Percentiles rank a stretch among this genome's conserved stretches.
These are phyloP conservation scores for Leccinum sublutescens DNA, from an alignment of 768 basidiomycete genomes.

Conservation along the genomic window DNA sequence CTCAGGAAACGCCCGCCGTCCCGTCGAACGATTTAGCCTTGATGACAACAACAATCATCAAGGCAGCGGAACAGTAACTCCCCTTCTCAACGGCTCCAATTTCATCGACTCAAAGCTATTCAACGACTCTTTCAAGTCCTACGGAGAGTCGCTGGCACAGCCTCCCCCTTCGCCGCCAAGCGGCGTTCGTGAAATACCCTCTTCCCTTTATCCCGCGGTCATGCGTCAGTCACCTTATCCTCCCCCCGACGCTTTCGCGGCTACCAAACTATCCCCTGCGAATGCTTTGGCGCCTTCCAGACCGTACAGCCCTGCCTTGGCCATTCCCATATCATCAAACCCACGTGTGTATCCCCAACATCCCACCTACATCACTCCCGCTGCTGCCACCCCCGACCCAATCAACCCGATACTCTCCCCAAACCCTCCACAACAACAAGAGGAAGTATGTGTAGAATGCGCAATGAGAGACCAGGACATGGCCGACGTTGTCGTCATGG, in stretches of 20 bases:
- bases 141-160: constrained; percentile 27
- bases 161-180: constrained; percentile 24
- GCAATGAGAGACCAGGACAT: constrained; percentile 99
- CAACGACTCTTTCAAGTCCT: constrained; percentile 33
- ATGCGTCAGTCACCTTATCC: constrained; percentile 50
- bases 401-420: constrained; percentile 64
- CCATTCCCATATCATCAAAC: constrained; percentile 59
- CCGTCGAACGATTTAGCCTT: constrained; percentile 51
- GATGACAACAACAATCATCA: constrained; percentile 38
- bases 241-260: constrained; percentile 32
- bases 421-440: constrained; percentile 50
- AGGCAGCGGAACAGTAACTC: constrained; percentile 15
- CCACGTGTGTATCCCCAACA: constrained; percentile 70
- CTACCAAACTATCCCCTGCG: constrained; percentile 42
- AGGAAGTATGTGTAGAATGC: constrained; percentile 94
- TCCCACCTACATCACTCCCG: constrained; percentile 71
- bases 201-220: constrained; percentile 38
- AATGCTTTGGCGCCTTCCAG: constrained; percentile 60
- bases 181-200: constrained; percentile 26
- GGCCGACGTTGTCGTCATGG: constrained; percentile 89
- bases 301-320: constrained; percentile 42
- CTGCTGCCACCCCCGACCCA: constrained; percentile 47
- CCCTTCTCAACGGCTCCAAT: constrained; percentile 27
- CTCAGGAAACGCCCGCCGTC: constrained; percentile 44
- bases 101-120: constrained; percentile 28